Conservation (phyloP, 306 rosid species). For the Prunus salicina region DNA sequence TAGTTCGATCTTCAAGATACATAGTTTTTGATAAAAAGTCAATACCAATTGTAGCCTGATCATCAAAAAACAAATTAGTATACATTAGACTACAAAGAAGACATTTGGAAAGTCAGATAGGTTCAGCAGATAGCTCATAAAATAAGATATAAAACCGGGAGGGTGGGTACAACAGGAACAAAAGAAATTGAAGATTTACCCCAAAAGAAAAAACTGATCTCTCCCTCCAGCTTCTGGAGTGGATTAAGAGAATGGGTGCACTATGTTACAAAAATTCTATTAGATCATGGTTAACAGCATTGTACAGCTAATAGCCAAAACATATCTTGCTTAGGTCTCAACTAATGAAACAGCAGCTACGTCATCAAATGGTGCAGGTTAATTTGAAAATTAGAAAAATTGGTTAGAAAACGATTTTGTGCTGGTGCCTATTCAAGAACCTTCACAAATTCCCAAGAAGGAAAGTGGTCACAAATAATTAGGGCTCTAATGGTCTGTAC, state of each 20-base stretch:
- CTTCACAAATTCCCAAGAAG: too few relatives aligned
- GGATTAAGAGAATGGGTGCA: neutral
- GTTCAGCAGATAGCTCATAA: neutral
- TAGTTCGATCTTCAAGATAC: constrained; percentile 63
- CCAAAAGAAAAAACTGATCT: neutral
- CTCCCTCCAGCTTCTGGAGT: neutral
- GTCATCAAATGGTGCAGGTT: too few relatives aligned
- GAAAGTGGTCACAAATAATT: too few relatives aligned
- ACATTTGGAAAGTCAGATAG: neutral
- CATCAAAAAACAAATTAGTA: neutral
- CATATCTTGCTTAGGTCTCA: too few relatives aligned
- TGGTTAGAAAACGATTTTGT: too few relatives aligned
- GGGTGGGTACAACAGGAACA: neutral
- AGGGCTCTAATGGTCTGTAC: neutral
- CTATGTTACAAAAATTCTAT: neutral
- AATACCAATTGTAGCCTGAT: constrained; percentile 53
- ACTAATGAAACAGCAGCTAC: too few relatives aligned
- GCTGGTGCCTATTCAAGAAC: too few relatives aligned
- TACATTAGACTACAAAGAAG: too few relatives aligned
- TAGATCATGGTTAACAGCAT: neutral
- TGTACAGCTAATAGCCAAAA: neutral
- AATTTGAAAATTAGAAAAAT: too few relatives aligned
- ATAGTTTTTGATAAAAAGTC: constrained; percentile 57
- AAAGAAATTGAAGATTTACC: neutral
- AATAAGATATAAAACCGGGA: neutral